phyloP scores from a whole-genome alignment of 805 yeast species.

The Ascoidea tarda region DNA sequence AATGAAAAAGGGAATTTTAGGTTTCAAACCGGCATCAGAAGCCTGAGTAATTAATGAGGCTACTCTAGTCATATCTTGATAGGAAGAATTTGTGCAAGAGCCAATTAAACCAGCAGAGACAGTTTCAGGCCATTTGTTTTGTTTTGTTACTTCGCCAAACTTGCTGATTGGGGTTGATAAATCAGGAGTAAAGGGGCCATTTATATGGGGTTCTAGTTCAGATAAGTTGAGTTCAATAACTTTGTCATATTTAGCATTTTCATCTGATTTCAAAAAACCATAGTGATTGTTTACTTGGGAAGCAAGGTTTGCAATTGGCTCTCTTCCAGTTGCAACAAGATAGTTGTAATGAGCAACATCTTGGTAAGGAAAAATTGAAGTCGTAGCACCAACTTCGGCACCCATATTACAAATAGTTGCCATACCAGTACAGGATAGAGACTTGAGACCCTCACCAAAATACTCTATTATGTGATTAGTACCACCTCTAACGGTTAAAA shows the following conservation, averaged over 20 bases:
- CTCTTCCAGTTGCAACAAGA: conserved; percentile 73
- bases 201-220: conserved; percentile 84
- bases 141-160: conserved; percentile 56
- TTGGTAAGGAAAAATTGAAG: conserved; percentile 93
- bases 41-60: conserved; percentile 87
- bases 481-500: conserved; percentile 93
- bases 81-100: conserved; percentile 96
- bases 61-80: conserved; percentile 97
- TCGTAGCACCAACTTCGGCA: conserved; percentile 98
- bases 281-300: conserved; percentile 40
- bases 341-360: conserved; percentile 58
- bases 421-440: conserved; percentile 95
- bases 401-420: conserved; percentile 99
- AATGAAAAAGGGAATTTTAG: conserved; percentile 84
- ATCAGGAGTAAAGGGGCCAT: conserved; percentile 99
- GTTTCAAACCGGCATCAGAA: conserved; percentile 68
- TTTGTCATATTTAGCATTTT: conserved; percentile 82
- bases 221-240: conserved; percentile 80
- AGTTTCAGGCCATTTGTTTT: conserved; percentile 73
- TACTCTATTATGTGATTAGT: conserved; percentile 94
- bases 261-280: conserved; percentile 69
- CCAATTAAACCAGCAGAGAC: conserved; percentile 94
- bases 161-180: conserved; percentile 83
- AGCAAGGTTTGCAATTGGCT: conserved; percentile 71
- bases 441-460: conserved; percentile 86